Conservation (phyloP, 306 rosid species). For the Ziziphus jujuba region DNA sequence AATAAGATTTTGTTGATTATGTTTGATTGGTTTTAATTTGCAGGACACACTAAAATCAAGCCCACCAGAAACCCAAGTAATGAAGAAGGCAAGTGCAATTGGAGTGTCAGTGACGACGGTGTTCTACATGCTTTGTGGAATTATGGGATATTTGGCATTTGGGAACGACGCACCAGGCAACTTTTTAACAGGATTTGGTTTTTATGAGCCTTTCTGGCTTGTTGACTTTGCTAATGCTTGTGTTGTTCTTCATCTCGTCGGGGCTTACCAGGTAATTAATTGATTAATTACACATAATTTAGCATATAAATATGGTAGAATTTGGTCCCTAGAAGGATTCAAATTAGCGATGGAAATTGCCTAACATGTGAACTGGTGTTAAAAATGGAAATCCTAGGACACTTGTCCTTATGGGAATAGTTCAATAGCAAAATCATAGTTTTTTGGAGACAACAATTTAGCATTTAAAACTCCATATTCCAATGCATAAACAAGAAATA, state of each 20-base stretch:
- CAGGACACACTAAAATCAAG: conserved; percentile 81
- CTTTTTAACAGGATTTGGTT: conserved; percentile 82
- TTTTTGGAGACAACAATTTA: no score
- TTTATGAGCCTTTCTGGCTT: conserved; percentile 84
- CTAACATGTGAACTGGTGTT: no score
- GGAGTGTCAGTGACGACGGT: conserved; percentile 65
- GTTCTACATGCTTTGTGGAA: conserved; percentile 67
- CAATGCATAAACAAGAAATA: no score
- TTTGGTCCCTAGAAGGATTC: no score
- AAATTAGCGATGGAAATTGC: no score
- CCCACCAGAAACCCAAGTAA: conserved; percentile 68
- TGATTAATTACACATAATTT: no score
- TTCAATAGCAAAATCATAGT: no score
- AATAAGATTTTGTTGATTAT: no score
- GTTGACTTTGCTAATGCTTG: conserved; percentile 70
- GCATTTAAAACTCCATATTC: no score
- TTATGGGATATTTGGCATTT: conserved; percentile 73
- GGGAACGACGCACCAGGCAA: conserved; percentile 86
- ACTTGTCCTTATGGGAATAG: no score
- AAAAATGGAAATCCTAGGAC: no score
- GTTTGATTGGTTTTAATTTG: background rate
- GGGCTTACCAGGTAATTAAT: conserved; percentile 71
- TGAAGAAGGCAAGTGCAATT: conserved; percentile 68
- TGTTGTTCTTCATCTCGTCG: conserved; percentile 69
- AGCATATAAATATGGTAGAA: no score